Evolutionary conservation across 2,329 filamentous ascomycete genomes (phyloP), one percentile per base, ranked within the genome.

Genomic region (Neocucurbitaria cava): DNA sequence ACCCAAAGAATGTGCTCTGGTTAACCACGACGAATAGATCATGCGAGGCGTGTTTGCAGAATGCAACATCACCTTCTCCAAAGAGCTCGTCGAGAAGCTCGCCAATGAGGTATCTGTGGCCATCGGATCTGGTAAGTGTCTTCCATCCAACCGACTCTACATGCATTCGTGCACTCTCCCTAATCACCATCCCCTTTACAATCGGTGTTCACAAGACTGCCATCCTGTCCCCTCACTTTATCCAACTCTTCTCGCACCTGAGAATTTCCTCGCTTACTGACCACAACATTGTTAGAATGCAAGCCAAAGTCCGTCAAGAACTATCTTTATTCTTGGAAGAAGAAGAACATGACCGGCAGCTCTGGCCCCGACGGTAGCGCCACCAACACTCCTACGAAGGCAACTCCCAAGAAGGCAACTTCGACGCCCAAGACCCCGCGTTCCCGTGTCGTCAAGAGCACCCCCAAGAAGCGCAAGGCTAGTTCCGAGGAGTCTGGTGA

Each of bases 221-320:
- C 7, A 36, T 20, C 35, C 17, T n/a, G n/a, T n/a, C n/a, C n/a
- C n/a, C 18, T 26, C 39, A 20, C 28, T 51, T 28, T 43, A 5
- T 7, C 40, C 2, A 13, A 9, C 31, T 24, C 35, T 23, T 41
- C 15, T 41, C 31, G 18, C 20, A 28, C 13, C 41, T 15, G 2
- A 38, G n/a, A 38, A 11, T 10, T 35, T 3, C 10, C 7, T 11
- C n/a, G n/a, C n/a, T 21, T 17, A 20, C 21, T 26, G 39, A 43
- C 30, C n/a, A 9, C 11, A 18, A 3, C 24, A 21, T 15, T 21
- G 13, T 15, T 39, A 70, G 66, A 52, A 1, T 71, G 68, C 38
- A 71, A 66, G 1, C 53, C 65, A 9, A 71, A 70, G 39, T 66
- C 68, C 4, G 63, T 70, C 7, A 51, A 31, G 35, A 68, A 64